Evolutionary conservation across 2,329 filamentous ascomycete species (phyloP).

Genomic region (Exophiala oligosperma): DNA sequence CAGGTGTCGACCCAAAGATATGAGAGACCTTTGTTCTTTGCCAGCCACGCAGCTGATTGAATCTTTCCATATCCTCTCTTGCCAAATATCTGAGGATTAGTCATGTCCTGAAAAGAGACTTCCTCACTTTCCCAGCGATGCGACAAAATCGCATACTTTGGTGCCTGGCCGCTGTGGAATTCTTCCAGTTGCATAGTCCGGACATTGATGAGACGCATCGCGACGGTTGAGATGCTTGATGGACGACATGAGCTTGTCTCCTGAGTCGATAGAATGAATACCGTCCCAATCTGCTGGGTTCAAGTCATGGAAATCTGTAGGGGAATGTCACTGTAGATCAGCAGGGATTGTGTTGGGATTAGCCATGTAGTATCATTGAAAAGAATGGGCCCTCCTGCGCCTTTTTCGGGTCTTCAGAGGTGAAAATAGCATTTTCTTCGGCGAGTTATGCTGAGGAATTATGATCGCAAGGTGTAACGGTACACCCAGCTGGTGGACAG

Average conservation of each 20-base stretch:
- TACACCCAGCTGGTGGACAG: not conserved
- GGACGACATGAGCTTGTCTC: not conserved
- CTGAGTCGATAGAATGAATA: not conserved
- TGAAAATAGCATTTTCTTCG: not conserved
- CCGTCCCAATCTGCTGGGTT: no score
- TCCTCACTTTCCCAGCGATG: constrained; percentile 31
- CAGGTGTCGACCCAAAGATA: constrained; percentile 43
- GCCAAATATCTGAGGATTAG: constrained; percentile 4
- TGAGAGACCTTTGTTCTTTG: constrained; percentile 29
- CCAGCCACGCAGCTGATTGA: constrained; percentile 24
- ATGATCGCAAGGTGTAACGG: no score
- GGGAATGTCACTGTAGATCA: not conserved
- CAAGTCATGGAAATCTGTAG: not conserved
- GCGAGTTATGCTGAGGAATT: not conserved
- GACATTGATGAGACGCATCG: constrained; percentile 26
- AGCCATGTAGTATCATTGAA: not conserved
- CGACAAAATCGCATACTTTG: constrained; percentile 31
- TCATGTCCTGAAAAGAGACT: constrained; percentile 27
- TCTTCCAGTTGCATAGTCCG: constrained; percentile 22
- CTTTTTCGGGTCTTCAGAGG: not conserved
- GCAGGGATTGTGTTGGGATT: not conserved
- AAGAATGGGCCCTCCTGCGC: not conserved
- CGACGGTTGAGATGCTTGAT: not conserved
- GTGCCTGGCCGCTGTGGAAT: constrained; percentile 11
- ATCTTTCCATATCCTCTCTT: constrained; percentile 33